Evolutionary conservation across 164 flowering plant genomes (phyloP).

Genomic region (Chimonanthus praecox): DNA sequence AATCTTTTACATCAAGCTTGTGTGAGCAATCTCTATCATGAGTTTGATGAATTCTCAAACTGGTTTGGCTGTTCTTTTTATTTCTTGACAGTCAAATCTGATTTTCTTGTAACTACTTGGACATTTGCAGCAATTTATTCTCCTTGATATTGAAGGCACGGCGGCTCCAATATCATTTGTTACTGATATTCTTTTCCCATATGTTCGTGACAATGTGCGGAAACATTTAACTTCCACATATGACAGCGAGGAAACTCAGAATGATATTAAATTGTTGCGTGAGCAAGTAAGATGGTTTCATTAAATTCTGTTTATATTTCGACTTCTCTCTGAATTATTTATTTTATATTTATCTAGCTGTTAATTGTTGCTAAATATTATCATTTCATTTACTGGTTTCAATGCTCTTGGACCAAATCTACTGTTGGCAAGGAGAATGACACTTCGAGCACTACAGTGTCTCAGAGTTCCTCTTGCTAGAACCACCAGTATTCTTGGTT

Average conservation of each 20-base stretch:
- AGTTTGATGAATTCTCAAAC: background rate
- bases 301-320: background rate
- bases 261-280: conserved; percentile 70
- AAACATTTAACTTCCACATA: conserved; percentile 75
- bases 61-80: background rate
- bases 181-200: conserved; percentile 90
- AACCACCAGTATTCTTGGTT: too few species aligned
- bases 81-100: background rate
- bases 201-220: conserved; percentile 85
- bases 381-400: too few species aligned
- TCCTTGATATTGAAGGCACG: conserved; percentile 99
- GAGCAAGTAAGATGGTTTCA: conserved; percentile 54
- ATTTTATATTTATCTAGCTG: background rate
- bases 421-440: too few species aligned
- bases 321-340: background rate
- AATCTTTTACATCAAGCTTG: background rate
- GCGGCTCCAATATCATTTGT: conserved; percentile 97
- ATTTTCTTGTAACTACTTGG: background rate
- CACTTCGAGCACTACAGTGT: too few species aligned
- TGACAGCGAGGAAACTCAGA: conserved; percentile 76
- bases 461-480: too few species aligned
- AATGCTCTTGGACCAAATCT: too few species aligned
- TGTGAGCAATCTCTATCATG: background rate
- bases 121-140: conserved; percentile 72
- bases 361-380: background rate